Conservation (phyloP, 495 filamentous ascomycete species). For the Tuber calosporum region DNA sequence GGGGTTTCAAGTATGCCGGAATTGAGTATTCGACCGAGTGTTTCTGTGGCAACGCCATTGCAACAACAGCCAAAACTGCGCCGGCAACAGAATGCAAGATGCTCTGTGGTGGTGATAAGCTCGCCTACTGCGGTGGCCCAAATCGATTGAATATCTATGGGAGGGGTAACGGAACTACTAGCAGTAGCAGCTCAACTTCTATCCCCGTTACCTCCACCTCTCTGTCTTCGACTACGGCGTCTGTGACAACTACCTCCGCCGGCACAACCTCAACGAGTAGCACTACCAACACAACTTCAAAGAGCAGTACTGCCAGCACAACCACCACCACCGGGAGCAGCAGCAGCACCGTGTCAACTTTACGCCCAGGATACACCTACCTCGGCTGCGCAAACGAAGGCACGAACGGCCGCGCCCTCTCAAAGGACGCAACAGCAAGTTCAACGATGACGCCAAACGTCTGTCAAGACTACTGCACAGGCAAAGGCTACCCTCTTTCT, state of each 20-base stretch:
- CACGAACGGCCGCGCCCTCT: slow-evolving; percentile 53
- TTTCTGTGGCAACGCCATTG: slow-evolving; percentile 41
- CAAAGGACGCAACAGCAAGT: slow-evolving; percentile 49
- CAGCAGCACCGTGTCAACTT: slow-evolving; percentile 1
- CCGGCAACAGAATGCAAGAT: slow-evolving; percentile 21
- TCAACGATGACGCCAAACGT: slow-evolving; percentile 52
- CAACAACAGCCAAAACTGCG: slow-evolving; percentile 16
- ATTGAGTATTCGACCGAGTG: slow-evolving; percentile 39
- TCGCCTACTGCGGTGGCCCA: slow-evolving; percentile 22
- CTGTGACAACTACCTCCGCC: neutral
- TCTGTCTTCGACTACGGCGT: neutral
- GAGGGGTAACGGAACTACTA: neutral
- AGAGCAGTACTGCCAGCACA: neutral
- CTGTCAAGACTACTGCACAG: slow-evolving; percentile 49
- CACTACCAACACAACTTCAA: neutral
- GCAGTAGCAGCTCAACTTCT: neutral
- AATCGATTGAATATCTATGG: slow-evolving; percentile 17
- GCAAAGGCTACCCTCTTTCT: slow-evolving; percentile 48
- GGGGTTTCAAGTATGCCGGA: slow-evolving; percentile 48
- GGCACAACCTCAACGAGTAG: neutral
- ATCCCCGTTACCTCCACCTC: neutral
- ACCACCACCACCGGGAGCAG: slow-evolving; percentile 1
- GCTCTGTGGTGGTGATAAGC: slow-evolving; percentile 23
- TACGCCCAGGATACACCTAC: slow-evolving; percentile 49
- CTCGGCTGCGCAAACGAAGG: slow-evolving; percentile 58